phyloP scores from a whole-genome alignment of 768 basidiomycete genomes.

The Candolleomyces efflorescens region DNA sequence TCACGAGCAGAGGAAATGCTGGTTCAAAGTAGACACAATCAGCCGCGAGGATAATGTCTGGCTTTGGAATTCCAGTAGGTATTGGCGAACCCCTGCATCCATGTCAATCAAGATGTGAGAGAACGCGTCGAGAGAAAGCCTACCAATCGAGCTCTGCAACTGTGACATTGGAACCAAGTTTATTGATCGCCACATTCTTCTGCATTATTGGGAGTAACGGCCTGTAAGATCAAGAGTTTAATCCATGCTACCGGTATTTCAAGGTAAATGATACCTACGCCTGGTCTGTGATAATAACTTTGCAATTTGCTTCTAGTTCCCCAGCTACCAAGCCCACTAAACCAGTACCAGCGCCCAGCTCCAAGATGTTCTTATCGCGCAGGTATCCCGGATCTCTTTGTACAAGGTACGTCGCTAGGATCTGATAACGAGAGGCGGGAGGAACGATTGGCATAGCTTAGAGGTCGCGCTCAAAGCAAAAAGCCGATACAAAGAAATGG shows the following conservation, averaged over 20 bases:
- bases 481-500: not conserved
- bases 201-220: slow-evolving; percentile 77
- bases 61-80: slow-evolving; percentile 40
- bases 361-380: slow-evolving; percentile 56
- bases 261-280: slow-evolving; percentile 51
- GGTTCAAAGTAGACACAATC: slow-evolving; percentile 98
- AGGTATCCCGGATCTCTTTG: slow-evolving; percentile 49
- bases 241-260: slow-evolving; percentile 9
- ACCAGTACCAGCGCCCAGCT: slow-evolving; percentile 90
- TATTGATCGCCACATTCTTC: slow-evolving; percentile 67
- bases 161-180: slow-evolving; percentile 43
- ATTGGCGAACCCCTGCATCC: slow-evolving; percentile 59
- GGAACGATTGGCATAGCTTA: slow-evolving; percentile 8
- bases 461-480: slow-evolving; percentile 2
- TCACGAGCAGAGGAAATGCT: slow-evolving; percentile 81
- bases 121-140: slow-evolving; percentile 18
- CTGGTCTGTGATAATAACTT: slow-evolving; percentile 89
- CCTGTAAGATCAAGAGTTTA: slow-evolving; percentile 33
- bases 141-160: slow-evolving; percentile 84
- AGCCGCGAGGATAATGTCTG: slow-evolving; percentile 79
- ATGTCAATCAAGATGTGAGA: slow-evolving; percentile 6
- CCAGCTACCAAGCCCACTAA: slow-evolving; percentile 86
- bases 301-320: slow-evolving; percentile 46
- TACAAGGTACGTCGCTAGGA: slow-evolving; percentile 72
- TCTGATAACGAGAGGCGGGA: slow-evolving; percentile 36